Evolutionary conservation across 2,329 filamentous ascomycete species (phyloP).

Genomic region (Cryphonectria carpinicola): DNA sequence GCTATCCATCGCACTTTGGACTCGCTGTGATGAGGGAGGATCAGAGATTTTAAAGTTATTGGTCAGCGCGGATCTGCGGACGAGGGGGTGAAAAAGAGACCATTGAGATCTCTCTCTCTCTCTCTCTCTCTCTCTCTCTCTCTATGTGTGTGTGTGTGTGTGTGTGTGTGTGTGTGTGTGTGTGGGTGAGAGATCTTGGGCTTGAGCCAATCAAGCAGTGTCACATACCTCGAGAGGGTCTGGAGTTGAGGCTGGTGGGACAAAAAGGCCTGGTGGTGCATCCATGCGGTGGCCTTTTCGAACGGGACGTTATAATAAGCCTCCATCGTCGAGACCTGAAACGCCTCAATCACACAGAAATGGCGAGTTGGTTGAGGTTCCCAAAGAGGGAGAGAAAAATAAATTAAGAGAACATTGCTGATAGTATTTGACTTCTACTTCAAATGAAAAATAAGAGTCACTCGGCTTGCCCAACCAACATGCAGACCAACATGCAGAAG

Average conservation of each 20-base stretch:
- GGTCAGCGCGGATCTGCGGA: constrained; percentile 5
- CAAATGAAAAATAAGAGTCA: background rate
- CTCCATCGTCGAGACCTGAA: constrained; percentile 13
- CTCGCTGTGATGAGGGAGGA: constrained; percentile 9
- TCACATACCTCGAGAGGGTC: background rate
- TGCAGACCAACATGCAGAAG: background rate
- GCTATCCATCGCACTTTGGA: constrained; percentile 23
- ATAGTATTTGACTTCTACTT: background rate
- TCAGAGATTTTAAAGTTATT: too few relatives aligned
- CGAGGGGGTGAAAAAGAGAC: background rate
- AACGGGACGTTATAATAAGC: constrained; percentile 8
- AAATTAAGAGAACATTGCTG: background rate
- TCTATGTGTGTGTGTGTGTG: too few relatives aligned
- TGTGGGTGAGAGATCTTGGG: too few relatives aligned
- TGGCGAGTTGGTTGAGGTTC: background rate
- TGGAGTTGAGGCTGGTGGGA: background rate
- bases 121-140: background rate
- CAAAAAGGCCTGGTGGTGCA: constrained; percentile 6
- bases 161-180: too few relatives aligned
- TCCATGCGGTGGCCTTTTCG: constrained; percentile 11
- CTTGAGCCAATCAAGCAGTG: background rate
- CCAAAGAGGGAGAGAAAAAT: background rate
- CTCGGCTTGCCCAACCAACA: too few relatives aligned
- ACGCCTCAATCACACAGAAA: background rate
- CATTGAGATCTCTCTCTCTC: background rate